A percentile compares a stretch with the other conserved stretches of the same genome.
phyloP scores from a whole-genome alignment of 495 filamentous ascomycete genomes.

The Aspergillus homomorphus region DNA sequence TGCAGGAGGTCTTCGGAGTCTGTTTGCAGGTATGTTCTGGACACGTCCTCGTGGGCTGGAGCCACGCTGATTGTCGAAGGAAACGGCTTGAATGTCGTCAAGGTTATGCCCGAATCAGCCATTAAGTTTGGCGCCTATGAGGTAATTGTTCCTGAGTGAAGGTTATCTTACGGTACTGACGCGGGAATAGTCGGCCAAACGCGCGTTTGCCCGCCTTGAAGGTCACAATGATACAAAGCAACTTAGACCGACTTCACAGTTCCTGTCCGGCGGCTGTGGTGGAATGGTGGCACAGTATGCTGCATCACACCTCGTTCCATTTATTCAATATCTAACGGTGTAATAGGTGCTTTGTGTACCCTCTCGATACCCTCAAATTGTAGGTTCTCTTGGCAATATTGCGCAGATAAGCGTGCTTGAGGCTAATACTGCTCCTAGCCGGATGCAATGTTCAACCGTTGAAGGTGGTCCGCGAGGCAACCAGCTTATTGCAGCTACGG shows the following conservation, averaged over 20 bases:
- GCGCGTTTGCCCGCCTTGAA: constrained; percentile 79
- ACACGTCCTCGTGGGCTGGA: not conserved
- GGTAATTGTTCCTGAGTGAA: constrained; percentile 37
- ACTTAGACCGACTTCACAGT: constrained; percentile 80
- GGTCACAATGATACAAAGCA: constrained; percentile 78
- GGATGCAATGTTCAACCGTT: constrained; percentile 93
- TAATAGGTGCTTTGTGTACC: constrained; percentile 82
- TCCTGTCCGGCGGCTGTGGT: constrained; percentile 83
- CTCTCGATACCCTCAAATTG: constrained; percentile 97
- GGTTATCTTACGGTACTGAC: constrained; percentile 15
- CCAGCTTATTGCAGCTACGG: constrained; percentile 74
- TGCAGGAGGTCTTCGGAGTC: constrained; percentile 82
- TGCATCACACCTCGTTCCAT: not conserved
- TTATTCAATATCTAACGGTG: constrained; percentile 20
- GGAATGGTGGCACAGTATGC: constrained; percentile 89
- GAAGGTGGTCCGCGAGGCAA: constrained; percentile 81
- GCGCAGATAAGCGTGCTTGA: constrained; percentile 2
- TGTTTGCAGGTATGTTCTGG: constrained; percentile 79
- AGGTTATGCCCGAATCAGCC: constrained; percentile 97
- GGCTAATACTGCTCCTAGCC: constrained; percentile 43
- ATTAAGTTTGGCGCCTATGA: constrained; percentile 97
- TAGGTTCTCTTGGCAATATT: constrained; percentile 34
- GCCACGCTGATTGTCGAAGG: constrained; percentile 54
- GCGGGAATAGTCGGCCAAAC: constrained; percentile 69
- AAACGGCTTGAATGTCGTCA: constrained; percentile 93